These are phyloP conservation scores for Inosperma sp. DNA, from an alignment of 768 basidiomycete genomes.

Conservation along the genomic window DNA sequence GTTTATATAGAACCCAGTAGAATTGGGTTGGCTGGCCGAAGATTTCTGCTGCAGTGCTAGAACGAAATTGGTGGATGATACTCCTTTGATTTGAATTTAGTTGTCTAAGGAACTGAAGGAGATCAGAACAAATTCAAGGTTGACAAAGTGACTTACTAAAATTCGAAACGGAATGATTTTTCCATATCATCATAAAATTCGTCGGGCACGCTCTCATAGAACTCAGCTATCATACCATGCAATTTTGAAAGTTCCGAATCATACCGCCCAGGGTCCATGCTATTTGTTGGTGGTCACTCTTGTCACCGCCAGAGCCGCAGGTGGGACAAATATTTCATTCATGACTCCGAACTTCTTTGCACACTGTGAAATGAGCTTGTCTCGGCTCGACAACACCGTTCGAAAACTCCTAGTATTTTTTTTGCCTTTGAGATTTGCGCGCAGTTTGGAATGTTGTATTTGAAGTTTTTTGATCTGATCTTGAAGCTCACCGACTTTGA, in stretches of 20 bases:
- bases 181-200: background rate
- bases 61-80: background rate
- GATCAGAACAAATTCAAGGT: background rate
- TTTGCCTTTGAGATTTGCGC: background rate
- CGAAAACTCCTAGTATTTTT: background rate
- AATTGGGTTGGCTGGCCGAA: background rate
- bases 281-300: background rate
- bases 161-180: background rate
- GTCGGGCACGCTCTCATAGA: background rate
- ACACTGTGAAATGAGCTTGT: background rate
- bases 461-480: background rate
- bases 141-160: background rate
- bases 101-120: background rate
- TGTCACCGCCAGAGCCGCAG: background rate
- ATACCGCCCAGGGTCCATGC: background rate
- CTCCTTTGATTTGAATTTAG: background rate
- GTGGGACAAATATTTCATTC: background rate
- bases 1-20: background rate
- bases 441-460: background rate
- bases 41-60: background rate
- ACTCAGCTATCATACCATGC: background rate
- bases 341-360: background rate
- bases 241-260: background rate
- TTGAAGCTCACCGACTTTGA: conserved; percentile 1
- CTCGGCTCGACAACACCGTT: background rate